A percentile compares a stretch with the other conserved stretches of the same genome.
phyloP scores from a whole-genome alignment of 1,284 basidiomycete genomes.

The Dichomitus squalens region DNA sequence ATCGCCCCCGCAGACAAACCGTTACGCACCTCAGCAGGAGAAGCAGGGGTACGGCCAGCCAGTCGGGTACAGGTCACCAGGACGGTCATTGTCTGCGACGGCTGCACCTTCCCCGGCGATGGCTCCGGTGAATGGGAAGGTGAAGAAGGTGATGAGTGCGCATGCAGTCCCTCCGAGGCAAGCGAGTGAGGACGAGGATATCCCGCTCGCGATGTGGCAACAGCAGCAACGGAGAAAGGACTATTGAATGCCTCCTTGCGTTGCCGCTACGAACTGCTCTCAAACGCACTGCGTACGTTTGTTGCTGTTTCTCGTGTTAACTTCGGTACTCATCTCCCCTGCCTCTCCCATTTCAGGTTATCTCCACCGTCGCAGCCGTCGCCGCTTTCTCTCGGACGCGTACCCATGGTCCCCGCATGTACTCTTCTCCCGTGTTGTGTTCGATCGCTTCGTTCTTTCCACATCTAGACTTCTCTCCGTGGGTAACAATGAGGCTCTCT shows the following conservation, averaged over 20 bases:
- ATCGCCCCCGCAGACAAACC: constrained; percentile 42
- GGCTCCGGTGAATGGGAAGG: constrained; percentile 52
- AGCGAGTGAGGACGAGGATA: constrained; percentile 68
- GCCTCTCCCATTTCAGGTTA: neutral
- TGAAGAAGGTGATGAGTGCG: constrained; percentile 68
- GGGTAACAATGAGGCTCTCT: neutral
- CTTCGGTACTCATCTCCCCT: neutral
- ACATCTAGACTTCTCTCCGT: neutral
- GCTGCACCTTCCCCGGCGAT: constrained; percentile 45
- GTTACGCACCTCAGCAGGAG: constrained; percentile 39
- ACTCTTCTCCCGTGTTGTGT: neutral
- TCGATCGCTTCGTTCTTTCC: neutral
- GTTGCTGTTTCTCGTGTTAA: neutral
- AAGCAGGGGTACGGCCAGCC: constrained; percentile 35
- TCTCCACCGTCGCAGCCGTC: neutral
- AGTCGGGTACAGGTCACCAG: constrained; percentile 39
- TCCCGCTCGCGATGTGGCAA: constrained; percentile 76
- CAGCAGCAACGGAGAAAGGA: constrained; percentile 60
- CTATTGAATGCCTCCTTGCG: constrained; percentile 4
- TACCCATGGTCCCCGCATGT: neutral
- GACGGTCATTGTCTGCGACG: constrained; percentile 70
- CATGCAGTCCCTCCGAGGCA: constrained; percentile 53
- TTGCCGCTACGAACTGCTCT: neutral
- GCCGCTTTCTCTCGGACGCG: neutral
- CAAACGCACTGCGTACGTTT: neutral